These are phyloP conservation scores for Blastobotrys capitulatus DNA, from an alignment of 1,139 yeast species.

Conservation along the genomic window DNA sequence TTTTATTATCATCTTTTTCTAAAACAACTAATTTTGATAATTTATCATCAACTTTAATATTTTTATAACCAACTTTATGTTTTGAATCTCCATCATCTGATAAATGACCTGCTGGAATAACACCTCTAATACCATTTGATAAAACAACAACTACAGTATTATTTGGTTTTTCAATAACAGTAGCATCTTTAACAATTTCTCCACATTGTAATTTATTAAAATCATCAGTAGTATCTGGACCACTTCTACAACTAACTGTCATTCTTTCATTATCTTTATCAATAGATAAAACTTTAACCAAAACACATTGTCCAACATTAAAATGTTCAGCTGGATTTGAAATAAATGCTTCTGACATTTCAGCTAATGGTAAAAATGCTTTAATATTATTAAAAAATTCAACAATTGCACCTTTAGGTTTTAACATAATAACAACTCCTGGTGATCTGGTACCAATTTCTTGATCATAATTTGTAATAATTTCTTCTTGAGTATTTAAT, in stretches of 20 bases:
- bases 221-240: conserved; percentile 38
- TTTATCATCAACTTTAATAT: conserved; percentile 71
- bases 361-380: conserved; percentile 81
- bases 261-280: conserved; percentile 53
- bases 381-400: conserved; percentile 73
- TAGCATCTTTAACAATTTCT: conserved; percentile 54
- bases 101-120: conserved; percentile 67
- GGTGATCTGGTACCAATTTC: conserved; percentile 56
- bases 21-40: conserved; percentile 59
- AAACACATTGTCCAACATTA: conserved; percentile 78
- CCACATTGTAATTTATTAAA: conserved; percentile 55
- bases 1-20: conserved; percentile 58
- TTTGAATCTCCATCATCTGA: conserved; percentile 78
- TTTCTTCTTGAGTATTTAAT: conserved; percentile 59
- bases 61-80: conserved; percentile 72
- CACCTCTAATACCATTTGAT: conserved; percentile 54
- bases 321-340: conserved; percentile 71
- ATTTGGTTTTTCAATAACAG: conserved; percentile 68
- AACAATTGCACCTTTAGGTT: conserved; percentile 73
- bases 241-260: conserved; percentile 68
- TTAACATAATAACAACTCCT: conserved; percentile 71
- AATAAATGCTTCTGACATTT: conserved; percentile 86
- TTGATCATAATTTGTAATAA: conserved; percentile 49
- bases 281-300: conserved; percentile 57
- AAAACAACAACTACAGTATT: conserved; percentile 54